Conservation (phyloP, 176 grass and related monocot species). For the Oryza nivara region DNA sequence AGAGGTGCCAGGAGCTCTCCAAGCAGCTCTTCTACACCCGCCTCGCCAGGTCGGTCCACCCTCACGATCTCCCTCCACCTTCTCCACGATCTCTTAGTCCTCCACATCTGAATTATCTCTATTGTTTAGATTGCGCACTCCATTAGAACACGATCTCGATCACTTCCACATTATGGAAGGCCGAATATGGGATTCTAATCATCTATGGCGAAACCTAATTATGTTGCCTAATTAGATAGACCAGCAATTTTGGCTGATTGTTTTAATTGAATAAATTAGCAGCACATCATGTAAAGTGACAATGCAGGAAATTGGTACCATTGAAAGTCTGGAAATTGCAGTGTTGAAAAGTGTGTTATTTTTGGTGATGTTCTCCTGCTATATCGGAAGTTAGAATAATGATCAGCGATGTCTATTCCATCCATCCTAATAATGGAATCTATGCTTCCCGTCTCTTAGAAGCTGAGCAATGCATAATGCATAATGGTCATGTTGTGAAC, state of each 20-base stretch:
- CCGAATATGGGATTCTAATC: not conserved
- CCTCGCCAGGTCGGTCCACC: constrained; percentile 74
- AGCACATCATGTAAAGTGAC: not conserved
- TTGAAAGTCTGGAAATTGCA: not conserved
- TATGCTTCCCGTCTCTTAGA: not conserved
- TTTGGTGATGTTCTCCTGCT: not conserved
- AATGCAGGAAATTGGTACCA: not conserved
- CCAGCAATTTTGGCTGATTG: not conserved
- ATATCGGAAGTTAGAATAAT: not conserved
- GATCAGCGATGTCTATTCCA: not conserved
- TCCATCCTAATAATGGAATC: not conserved
- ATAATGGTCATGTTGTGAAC: not conserved
- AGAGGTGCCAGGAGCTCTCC: constrained; percentile 92
- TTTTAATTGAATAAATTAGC: not conserved
- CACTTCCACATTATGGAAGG: not conserved
- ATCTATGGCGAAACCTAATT: not conserved
- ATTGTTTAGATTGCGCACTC: not conserved
- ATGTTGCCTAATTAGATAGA: not conserved
- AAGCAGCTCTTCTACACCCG: constrained; percentile 98
- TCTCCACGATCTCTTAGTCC: not conserved
- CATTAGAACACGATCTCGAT: constrained; percentile 10
- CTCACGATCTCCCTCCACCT: no score
- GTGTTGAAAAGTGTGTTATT: not conserved
- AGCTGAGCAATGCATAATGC: not conserved
- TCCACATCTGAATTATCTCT: not conserved